Conservation (phyloP, 2,329 filamentous ascomycete genomes). For the Colletotrichum noveboracense region DNA sequence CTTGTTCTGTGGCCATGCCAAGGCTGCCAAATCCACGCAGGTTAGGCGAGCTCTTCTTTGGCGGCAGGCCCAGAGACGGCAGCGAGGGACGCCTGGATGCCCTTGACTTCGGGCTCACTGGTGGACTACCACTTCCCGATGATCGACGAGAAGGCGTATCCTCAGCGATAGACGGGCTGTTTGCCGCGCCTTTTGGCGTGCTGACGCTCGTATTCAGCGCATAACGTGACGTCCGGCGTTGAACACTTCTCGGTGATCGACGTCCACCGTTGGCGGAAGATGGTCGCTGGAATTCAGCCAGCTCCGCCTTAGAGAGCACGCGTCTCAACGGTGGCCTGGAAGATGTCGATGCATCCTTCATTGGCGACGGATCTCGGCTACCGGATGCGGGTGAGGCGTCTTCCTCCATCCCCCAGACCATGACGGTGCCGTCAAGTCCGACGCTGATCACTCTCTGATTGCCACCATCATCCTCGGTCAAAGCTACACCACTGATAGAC, state of each 20-base stretch:
- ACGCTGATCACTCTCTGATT: constrained; percentile 72
- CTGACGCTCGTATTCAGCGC: constrained; percentile 41
- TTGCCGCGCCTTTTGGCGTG: constrained; percentile 44
- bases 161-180: constrained; percentile 49
- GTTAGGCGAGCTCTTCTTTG: constrained; percentile 56
- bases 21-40: constrained; percentile 59
- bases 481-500: constrained; percentile 82
- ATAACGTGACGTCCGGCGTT: constrained; percentile 59
- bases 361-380: constrained; percentile 60
- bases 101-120: constrained; percentile 53
- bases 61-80: constrained; percentile 49
- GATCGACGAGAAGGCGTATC: constrained; percentile 55
- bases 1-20: constrained; percentile 68
- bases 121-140: constrained; percentile 52
- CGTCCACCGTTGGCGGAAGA: constrained; percentile 51
- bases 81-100: constrained; percentile 59
- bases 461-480: constrained; percentile 66
- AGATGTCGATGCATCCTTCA: constrained; percentile 54
- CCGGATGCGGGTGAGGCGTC: constrained; percentile 45
- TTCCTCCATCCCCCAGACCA: constrained; percentile 73
- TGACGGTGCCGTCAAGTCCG: constrained; percentile 80
- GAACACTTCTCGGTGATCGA: constrained; percentile 58
- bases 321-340: constrained; percentile 78
- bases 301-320: constrained; percentile 84
- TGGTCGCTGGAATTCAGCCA: constrained; percentile 76